A percentile compares a stretch with the other conserved stretches of the same genome.
phyloP scores from a whole-genome alignment of 2,329 filamentous ascomycete species.

The Alternaria postmessia region DNA sequence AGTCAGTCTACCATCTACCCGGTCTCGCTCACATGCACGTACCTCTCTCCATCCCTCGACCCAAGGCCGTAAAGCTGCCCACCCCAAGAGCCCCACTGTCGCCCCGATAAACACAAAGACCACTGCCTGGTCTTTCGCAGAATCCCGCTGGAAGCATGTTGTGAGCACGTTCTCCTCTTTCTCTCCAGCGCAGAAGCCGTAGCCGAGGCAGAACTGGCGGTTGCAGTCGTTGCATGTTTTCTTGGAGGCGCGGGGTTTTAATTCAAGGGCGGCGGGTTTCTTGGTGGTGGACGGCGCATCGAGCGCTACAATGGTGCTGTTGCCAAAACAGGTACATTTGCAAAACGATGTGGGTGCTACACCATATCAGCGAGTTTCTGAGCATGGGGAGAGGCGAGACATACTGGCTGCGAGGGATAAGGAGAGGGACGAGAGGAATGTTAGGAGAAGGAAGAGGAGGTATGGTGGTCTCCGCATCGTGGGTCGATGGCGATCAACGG shows the following conservation, averaged over 20 bases:
- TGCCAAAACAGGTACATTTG: constrained; percentile 75
- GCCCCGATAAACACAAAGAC: constrained; percentile 72
- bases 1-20: constrained; percentile 1
- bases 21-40: constrained; percentile 26
- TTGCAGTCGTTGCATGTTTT: constrained; percentile 72
- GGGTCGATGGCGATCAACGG: not conserved
- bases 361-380: not conserved
- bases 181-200: constrained; percentile 67
- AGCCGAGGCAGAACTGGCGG: constrained; percentile 70
- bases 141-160: constrained; percentile 73
- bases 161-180: constrained; percentile 71
- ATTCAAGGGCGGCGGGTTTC: constrained; percentile 30
- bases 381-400: constrained; percentile 17
- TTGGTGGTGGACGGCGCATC: constrained; percentile 53
- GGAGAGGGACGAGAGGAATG: constrained; percentile 49
- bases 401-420: constrained; percentile 55
- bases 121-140: constrained; percentile 71
- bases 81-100: constrained; percentile 67
- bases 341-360: constrained; percentile 69
- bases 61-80: constrained; percentile 68
- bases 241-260: constrained; percentile 42
- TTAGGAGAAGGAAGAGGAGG: constrained; percentile 34
- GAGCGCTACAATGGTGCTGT: constrained; percentile 73
- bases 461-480: constrained; percentile 36
- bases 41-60: constrained; percentile 65